Percentiles rank a stretch among this genome's conserved stretches.
Evolutionary conservation across 805 yeast species (phyloP).

Genomic region (Kodamaea kakaduensis): DNA sequence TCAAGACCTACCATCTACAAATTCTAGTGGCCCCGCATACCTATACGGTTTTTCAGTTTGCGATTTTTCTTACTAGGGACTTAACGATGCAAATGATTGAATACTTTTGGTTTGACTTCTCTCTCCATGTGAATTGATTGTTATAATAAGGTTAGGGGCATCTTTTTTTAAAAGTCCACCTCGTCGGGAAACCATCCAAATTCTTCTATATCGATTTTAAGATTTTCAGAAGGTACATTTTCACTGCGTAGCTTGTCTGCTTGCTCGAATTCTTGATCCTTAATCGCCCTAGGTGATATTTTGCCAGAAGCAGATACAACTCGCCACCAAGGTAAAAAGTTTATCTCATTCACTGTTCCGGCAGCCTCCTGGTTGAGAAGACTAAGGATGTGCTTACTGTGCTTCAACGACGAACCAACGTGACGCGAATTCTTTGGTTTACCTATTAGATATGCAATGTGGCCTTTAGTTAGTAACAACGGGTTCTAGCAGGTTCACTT

Average conservation of each 20-base stretch:
- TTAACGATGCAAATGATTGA: too few species aligned
- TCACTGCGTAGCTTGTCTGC: conserved; percentile 43
- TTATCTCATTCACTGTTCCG: conserved; percentile 13
- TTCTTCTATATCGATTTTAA: conserved; percentile 38
- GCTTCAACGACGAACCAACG: conserved; percentile 69
- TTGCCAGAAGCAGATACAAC: conserved; percentile 62
- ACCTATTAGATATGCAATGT: conserved; percentile 60
- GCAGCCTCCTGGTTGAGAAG: conserved; percentile 20
- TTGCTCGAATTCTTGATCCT: conserved; percentile 45
- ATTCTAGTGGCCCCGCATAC: too few species aligned
- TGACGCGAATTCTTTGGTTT: conserved; percentile 67
- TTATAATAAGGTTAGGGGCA: too few species aligned
- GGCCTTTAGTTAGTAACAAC: conserved; percentile 35
- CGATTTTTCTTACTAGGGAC: too few species aligned
- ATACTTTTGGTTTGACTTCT: too few species aligned
- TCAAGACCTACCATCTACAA: too few species aligned
- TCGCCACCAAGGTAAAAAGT: conserved; percentile 76
- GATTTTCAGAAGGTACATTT: conserved; percentile 34
- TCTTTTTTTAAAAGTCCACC: conserved; percentile 18
- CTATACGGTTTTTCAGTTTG: too few species aligned
- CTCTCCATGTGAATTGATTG: too few species aligned
- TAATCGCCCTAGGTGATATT: conserved; percentile 49
- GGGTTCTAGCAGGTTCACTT: not conserved
- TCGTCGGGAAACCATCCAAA: conserved; percentile 73
- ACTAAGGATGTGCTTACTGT: conserved; percentile 24